Evolutionary conservation across 1,284 basidiomycete species (phyloP).

Genomic region (Sanguinoderma infundibulare): DNA sequence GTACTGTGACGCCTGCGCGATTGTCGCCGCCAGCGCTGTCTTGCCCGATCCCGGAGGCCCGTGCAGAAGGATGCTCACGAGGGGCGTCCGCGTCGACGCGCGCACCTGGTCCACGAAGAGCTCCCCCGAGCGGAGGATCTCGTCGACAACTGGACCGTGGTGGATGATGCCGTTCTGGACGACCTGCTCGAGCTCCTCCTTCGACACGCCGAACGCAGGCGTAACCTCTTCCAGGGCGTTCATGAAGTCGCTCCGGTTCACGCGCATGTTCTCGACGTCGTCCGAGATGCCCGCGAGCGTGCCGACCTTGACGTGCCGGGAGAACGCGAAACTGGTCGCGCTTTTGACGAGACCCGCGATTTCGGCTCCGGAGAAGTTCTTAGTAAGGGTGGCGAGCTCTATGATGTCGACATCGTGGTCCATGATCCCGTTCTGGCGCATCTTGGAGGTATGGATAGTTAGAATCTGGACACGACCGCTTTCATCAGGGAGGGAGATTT

Average conservation of each 20-base stretch:
- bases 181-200: slow-evolving; percentile 94
- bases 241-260: slow-evolving; percentile 89
- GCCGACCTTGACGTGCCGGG: slow-evolving; percentile 94
- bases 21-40: slow-evolving; percentile 94
- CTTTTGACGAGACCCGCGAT: slow-evolving; percentile 97
- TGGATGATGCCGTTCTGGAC: slow-evolving; percentile 98
- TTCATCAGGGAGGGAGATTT: slow-evolving; percentile 97
- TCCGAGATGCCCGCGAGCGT: slow-evolving; percentile 96
- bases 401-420: slow-evolving; percentile 84
- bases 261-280: slow-evolving; percentile 92
- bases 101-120: slow-evolving; percentile 96
- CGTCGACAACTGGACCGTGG: slow-evolving; percentile 77
- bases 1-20: slow-evolving; percentile 91
- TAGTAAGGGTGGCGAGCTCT: slow-evolving; percentile 87
- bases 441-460: slow-evolving; percentile 94
- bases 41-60: slow-evolving; percentile 94
- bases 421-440: slow-evolving; percentile 93
- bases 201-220: slow-evolving; percentile 96
- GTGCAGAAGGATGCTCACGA: slow-evolving; percentile 91
- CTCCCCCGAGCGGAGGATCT: slow-evolving; percentile 88
- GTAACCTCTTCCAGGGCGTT: slow-evolving; percentile 94
- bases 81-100: slow-evolving; percentile 87
- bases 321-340: slow-evolving; percentile 98
- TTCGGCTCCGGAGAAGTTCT: slow-evolving; percentile 99
- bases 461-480: slow-evolving; percentile 93